phyloP scores from a whole-genome alignment of 192 early-diverging fungal species.

The Mortierella hygrophila region DNA sequence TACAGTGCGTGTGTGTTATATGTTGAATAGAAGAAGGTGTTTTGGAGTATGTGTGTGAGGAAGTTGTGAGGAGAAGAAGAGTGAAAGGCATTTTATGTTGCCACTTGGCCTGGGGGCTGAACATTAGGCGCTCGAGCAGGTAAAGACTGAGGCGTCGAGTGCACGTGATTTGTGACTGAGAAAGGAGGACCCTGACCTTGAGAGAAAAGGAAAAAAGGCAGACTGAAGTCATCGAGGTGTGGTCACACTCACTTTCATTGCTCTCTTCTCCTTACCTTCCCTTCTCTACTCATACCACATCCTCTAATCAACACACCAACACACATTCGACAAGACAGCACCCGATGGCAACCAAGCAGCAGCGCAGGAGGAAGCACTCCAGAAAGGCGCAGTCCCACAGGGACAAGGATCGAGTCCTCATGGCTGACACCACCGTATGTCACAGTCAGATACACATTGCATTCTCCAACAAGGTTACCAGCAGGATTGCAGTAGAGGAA shows the following conservation, averaged over 20 bases:
- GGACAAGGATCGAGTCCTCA: conserved; percentile 37
- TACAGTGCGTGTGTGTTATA: neutral
- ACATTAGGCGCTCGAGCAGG: neutral
- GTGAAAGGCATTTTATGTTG: neutral
- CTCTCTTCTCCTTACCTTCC: neutral
- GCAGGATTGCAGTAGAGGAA: too few species aligned
- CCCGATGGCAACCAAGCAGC: conserved; percentile 37
- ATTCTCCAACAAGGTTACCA: too few species aligned
- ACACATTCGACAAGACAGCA: neutral
- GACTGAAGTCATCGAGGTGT: neutral
- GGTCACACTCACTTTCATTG: neutral
- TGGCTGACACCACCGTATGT: conserved; percentile 42
- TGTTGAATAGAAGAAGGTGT: neutral
- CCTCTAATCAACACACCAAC: neutral
- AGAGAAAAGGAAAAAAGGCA: neutral
- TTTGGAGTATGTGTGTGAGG: neutral
- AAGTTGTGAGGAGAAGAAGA: neutral
- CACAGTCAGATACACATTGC: too few species aligned
- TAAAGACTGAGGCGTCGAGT: too few species aligned
- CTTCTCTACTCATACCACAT: neutral
- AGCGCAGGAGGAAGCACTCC: conserved; percentile 46
- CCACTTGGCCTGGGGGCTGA: neutral
- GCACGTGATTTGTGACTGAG: neutral
- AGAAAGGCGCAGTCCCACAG: conserved; percentile 44
- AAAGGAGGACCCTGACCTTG: too few species aligned